Conservation (phyloP, 2,329 filamentous ascomycete genomes). For the Penicillium verrucosum region DNA sequence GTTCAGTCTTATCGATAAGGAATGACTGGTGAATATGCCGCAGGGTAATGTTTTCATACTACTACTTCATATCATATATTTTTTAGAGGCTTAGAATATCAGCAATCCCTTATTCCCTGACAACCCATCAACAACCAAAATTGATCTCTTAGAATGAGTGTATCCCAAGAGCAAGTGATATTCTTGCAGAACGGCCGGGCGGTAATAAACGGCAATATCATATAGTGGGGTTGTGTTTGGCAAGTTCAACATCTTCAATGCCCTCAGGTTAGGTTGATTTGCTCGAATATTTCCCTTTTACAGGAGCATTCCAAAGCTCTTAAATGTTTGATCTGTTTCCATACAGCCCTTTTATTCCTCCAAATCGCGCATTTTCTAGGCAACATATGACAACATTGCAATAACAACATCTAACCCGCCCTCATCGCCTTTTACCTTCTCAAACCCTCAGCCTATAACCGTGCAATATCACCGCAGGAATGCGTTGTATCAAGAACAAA, state of each 20-base stretch:
- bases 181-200: not conserved
- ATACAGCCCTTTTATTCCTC: too few species aligned
- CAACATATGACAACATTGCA: not conserved
- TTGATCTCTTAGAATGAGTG: too few species aligned
- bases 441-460: not conserved
- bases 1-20: not conserved
- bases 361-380: not conserved
- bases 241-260: not conserved
- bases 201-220: slow-evolving; percentile 16
- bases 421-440: not conserved
- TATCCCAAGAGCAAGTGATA: not conserved
- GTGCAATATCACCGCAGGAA: slow-evolving; percentile 32
- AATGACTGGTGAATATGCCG: not conserved
- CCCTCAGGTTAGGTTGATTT: not conserved
- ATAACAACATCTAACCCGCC: not conserved
- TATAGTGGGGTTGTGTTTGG: slow-evolving; percentile 10
- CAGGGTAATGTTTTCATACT: not conserved
- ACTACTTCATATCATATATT: not conserved
- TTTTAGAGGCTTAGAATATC: not conserved
- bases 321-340: not conserved
- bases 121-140: not conserved
- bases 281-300: not conserved
- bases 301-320: not conserved
- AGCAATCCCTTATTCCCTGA: not conserved
- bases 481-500: slow-evolving; percentile 65